These are phyloP conservation scores for Vitellaria paradoxa DNA, from an alignment of 179 eudicot species.

Conservation along the genomic window DNA sequence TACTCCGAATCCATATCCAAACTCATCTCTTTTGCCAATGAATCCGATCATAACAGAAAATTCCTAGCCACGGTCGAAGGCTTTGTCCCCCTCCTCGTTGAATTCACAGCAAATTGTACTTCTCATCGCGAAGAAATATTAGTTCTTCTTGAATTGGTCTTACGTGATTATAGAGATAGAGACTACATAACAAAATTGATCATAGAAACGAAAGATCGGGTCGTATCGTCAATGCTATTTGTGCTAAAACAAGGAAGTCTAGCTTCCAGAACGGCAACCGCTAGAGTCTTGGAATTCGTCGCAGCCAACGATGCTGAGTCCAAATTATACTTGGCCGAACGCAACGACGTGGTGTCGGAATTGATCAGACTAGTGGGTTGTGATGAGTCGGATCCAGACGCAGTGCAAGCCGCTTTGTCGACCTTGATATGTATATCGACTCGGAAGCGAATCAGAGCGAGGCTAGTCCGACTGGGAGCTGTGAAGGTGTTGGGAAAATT, in stretches of 20 bases:
- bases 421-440: slow-evolving; percentile 29
- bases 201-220: not conserved
- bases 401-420: slow-evolving; percentile 28
- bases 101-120: slow-evolving; percentile 5
- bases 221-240: not conserved
- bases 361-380: slow-evolving; percentile 22
- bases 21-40: slow-evolving; percentile 38
- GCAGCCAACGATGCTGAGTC: slow-evolving; percentile 24
- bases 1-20: slow-evolving; percentile 19
- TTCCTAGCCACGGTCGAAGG: slow-evolving; percentile 20
- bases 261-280: slow-evolving; percentile 24
- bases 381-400: slow-evolving; percentile 12
- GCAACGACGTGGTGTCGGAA: slow-evolving; percentile 25
- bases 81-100: slow-evolving; percentile 26
- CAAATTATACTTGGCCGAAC: slow-evolving; percentile 24
- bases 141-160: slow-evolving; percentile 26
- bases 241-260: slow-evolving; percentile 21
- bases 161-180: slow-evolving; percentile 4
- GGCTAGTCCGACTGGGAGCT: slow-evolving; percentile 41
- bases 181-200: not conserved
- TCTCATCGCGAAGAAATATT: slow-evolving; percentile 30
- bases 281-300: slow-evolving; percentile 32
- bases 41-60: slow-evolving; percentile 36
- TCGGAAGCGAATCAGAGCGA: slow-evolving; percentile 30
- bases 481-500: slow-evolving; percentile 25